Conservation (phyloP, 768 basidiomycete species). For the Auriscalpium vulgare region DNA sequence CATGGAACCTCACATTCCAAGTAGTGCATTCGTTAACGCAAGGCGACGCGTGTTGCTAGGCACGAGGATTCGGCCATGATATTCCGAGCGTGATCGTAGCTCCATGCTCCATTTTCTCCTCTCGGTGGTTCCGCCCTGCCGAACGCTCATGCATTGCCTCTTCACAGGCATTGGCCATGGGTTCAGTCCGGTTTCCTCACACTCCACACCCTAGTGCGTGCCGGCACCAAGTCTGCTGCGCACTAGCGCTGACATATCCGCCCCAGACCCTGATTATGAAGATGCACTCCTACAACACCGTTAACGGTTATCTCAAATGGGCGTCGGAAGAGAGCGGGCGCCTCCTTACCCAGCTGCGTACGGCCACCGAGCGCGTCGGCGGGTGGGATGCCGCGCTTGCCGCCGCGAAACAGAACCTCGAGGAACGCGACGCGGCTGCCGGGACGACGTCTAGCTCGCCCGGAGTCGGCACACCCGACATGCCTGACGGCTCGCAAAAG, state of each 20-base stretch:
- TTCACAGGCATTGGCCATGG: constrained; percentile 88
- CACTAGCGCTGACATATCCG: not conserved
- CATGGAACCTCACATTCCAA: too few relatives aligned
- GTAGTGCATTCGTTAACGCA: too few relatives aligned
- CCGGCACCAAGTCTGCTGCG: constrained; percentile 13
- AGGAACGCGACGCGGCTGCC: constrained; percentile 29
- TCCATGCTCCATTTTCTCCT: too few relatives aligned
- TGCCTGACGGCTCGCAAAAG: constrained; percentile 37
- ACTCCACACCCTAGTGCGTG: constrained; percentile 64
- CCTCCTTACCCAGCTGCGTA: constrained; percentile 37
- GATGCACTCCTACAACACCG: constrained; percentile 88
- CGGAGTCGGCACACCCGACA: constrained; percentile 33
- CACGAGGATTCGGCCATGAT: too few relatives aligned
- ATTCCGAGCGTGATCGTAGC: too few relatives aligned
- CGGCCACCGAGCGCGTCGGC: constrained; percentile 42
- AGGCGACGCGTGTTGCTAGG: too few relatives aligned
- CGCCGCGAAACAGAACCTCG: constrained; percentile 39
- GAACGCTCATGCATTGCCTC: not conserved
- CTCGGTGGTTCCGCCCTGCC: not conserved
- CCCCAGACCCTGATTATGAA: constrained; percentile 82
- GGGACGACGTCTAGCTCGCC: constrained; percentile 17
- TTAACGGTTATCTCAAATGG: constrained; percentile 76
- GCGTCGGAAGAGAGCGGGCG: constrained; percentile 38
- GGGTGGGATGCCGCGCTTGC: constrained; percentile 59
- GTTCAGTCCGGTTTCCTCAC: constrained; percentile 91